Conservation (phyloP, 2,329 filamentous ascomycete species). For the Orbilia oligospora region DNA sequence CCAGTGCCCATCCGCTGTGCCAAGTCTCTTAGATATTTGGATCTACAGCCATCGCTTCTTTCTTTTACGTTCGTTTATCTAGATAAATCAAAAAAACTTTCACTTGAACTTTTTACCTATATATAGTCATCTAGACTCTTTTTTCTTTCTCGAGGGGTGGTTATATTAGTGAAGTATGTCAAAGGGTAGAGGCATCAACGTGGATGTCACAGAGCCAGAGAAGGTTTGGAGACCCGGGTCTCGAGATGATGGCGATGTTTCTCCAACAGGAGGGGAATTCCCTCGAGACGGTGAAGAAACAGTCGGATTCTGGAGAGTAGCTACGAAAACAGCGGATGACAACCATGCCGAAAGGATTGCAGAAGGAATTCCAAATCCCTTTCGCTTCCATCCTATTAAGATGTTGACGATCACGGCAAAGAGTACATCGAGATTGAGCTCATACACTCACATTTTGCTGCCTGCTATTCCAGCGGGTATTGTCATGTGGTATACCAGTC, state of each 20-base stretch:
- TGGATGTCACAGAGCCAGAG: slow-evolving; percentile 28
- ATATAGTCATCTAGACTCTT: slow-evolving; percentile 14
- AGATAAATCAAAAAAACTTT: not conserved
- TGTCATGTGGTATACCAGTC: slow-evolving; percentile 43
- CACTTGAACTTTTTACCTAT: slow-evolving; percentile 1
- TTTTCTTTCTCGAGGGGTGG: not conserved
- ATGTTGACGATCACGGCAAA: slow-evolving; percentile 35
- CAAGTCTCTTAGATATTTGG: slow-evolving; percentile 8
- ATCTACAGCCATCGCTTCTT: slow-evolving; percentile 1
- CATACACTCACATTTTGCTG: slow-evolving; percentile 36
- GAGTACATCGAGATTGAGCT: slow-evolving; percentile 46
- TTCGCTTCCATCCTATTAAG: slow-evolving; percentile 48
- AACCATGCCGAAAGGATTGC: slow-evolving; percentile 34
- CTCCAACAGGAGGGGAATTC: slow-evolving; percentile 32
- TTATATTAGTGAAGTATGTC: slow-evolving; percentile 1
- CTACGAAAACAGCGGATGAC: slow-evolving; percentile 34
- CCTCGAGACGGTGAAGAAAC: slow-evolving; percentile 21
- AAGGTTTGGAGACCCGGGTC: slow-evolving; percentile 38
- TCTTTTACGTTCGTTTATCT: slow-evolving; percentile 12
- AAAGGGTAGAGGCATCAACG: not conserved
- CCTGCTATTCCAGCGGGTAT: slow-evolving; percentile 51
- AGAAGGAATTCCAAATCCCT: slow-evolving; percentile 24
- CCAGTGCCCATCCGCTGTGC: not conserved
- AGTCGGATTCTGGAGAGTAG: slow-evolving; percentile 38
- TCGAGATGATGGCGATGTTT: slow-evolving; percentile 22